Conservation (phyloP, 176 grass and related monocot genomes). For the Panicum miliaceum region DNA sequence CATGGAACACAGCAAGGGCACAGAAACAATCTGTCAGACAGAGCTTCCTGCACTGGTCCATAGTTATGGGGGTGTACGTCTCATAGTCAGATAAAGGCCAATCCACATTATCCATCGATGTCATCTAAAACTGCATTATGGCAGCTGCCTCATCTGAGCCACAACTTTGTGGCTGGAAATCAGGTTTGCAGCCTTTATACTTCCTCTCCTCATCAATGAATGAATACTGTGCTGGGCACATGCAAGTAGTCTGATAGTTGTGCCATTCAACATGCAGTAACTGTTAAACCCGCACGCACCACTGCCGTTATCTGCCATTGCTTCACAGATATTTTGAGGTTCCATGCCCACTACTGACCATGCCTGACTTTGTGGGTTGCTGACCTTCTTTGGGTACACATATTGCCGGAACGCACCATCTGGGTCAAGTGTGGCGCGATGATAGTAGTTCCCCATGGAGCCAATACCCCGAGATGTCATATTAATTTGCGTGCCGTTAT, state of each 20-base stretch:
- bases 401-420: conserved; percentile 68
- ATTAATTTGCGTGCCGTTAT: background rate
- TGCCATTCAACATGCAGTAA: conserved; percentile 35
- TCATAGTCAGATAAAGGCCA: conserved; percentile 46
- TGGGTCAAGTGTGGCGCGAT: conserved; percentile 54
- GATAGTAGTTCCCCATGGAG: conserved; percentile 33
- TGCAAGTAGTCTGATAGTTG: conserved; percentile 31
- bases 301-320: background rate
- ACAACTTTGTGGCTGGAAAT: conserved; percentile 50
- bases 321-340: conserved; percentile 44
- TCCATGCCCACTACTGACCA: conserved; percentile 32
- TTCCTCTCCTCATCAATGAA: conserved; percentile 45
- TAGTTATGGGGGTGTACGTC: conserved; percentile 10
- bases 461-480: background rate
- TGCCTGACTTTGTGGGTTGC: background rate
- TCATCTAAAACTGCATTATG: conserved; percentile 25
- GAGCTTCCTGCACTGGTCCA: conserved; percentile 7
- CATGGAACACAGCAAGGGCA: background rate
- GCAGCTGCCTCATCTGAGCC: conserved; percentile 26
- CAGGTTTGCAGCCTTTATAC: conserved; percentile 54
- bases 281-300: conserved; percentile 65
- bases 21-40: conserved; percentile 61
- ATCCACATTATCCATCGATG: background rate
- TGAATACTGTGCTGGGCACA: conserved; percentile 41
- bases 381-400: conserved; percentile 40